A percentile compares a stretch with the other conserved stretches of the same genome.
Conservation (phyloP, 129 eudicot genomes). For the Escallonia rubra region DNA sequence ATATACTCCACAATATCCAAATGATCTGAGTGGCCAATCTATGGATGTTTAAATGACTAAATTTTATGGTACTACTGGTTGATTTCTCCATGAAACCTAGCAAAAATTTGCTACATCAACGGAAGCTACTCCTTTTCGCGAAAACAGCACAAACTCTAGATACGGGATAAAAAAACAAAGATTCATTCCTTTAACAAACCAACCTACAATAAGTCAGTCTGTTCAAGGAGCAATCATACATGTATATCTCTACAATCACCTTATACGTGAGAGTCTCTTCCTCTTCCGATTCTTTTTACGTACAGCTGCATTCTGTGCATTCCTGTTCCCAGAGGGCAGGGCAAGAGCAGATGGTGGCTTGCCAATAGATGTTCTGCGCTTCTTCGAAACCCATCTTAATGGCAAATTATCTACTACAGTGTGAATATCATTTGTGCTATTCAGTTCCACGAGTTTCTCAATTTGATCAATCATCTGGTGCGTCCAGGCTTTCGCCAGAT, state of each 20-base stretch:
- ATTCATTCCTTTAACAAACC: not conserved
- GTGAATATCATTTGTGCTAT: constrained; percentile 48
- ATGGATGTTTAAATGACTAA: too few species aligned
- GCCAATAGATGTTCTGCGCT: constrained; percentile 43
- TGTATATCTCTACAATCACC: constrained; percentile 11
- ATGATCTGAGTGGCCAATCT: too few species aligned
- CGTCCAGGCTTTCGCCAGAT: constrained; percentile 68
- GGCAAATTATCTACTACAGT: constrained; percentile 60
- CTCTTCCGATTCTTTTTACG: constrained; percentile 62
- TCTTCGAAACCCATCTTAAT: constrained; percentile 63
- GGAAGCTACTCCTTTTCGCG: not conserved
- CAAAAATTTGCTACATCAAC: too few species aligned
- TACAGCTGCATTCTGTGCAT: constrained; percentile 16
- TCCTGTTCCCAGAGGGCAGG: constrained; percentile 16
- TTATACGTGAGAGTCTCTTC: constrained; percentile 65
- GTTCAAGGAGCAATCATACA: not conserved
- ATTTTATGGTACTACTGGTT: too few species aligned
- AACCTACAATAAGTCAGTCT: not conserved
- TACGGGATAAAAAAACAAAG: not conserved
- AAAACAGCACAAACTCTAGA: not conserved
- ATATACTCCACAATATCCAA: too few species aligned
- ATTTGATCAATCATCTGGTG: constrained; percentile 71
- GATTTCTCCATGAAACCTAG: too few species aligned
- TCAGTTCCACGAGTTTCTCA: constrained; percentile 66
- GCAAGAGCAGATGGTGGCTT: constrained; percentile 21